Evolutionary conservation across 2,329 filamentous ascomycete species (phyloP).

Genomic region (Cucurbitaria berberidis): DNA sequence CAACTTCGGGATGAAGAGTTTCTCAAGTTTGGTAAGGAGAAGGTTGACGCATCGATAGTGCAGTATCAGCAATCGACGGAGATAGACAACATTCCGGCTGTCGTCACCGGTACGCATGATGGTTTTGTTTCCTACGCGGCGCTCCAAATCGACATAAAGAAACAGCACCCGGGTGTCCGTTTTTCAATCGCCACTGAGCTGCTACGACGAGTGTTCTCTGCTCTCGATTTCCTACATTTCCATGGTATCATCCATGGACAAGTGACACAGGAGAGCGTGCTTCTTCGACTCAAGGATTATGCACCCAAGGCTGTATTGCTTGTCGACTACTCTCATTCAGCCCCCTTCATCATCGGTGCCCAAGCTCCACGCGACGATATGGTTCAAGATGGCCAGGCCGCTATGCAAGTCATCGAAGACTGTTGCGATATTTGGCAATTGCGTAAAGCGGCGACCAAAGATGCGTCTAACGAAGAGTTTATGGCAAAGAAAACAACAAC

Average conservation of each 20-base stretch:
- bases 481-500: constrained; percentile 9
- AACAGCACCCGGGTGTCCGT: constrained; percentile 16
- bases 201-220: constrained; percentile 21
- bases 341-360: not conserved
- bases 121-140: constrained; percentile 12
- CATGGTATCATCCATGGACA: constrained; percentile 17
- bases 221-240: constrained; percentile 21
- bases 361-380: constrained; percentile 12
- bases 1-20: constrained; percentile 18
- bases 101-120: constrained; percentile 22
- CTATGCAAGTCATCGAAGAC: constrained; percentile 21
- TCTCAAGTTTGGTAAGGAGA: constrained; percentile 13
- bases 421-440: constrained; percentile 27
- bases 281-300: constrained; percentile 12
- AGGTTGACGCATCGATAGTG: constrained; percentile 16
- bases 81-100: constrained; percentile 13
- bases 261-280: constrained; percentile 12
- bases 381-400: constrained; percentile 9
- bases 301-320: constrained; percentile 12
- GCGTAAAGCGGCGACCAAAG: constrained; percentile 13
- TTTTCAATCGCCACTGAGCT: constrained; percentile 19
- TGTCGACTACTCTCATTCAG: constrained; percentile 17
- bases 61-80: constrained; percentile 12
- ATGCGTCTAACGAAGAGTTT: constrained; percentile 4
- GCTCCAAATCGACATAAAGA: constrained; percentile 6